Evolutionary conservation across 2,329 filamentous ascomycete species (phyloP), one percentile per base, ranked within the genome.

Genomic region (Aspergillus quadricinctus): DNA sequence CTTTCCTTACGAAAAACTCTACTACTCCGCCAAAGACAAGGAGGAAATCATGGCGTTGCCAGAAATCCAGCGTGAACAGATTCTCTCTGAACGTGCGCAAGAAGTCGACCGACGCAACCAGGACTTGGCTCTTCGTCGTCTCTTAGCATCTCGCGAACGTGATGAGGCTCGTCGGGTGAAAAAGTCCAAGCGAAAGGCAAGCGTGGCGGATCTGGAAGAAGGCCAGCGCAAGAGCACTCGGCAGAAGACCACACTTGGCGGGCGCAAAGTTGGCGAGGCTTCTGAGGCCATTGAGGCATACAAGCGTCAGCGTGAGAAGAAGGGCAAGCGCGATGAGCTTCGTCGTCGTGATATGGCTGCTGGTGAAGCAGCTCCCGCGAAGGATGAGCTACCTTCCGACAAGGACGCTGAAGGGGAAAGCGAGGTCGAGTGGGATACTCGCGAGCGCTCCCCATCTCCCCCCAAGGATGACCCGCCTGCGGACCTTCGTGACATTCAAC

Each of bases 31-130:
- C 48, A 81, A 84, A 41, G 90, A 94, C 69, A 92, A 90, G 73
- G 82, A 82, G 7, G 81, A 88, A 52, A 94, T 99, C 60, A 87
- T 94, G 82, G 83, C 81, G 55, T 86, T 97, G 83, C 88, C 92
- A 29, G 92, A 97, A 77, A 87, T 97, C 52, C 87, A 96, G 69
- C 88, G 93, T 60, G 94, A 99, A 74, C 86, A 91, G 70, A 87
- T 96, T 48, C 83, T 99, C 6, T 93, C 92, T 21, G 90, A 96
- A 64, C 90, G 94, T 62, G 88, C 88, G 37, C 86, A 90, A 65
- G 87, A 94, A 71, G 87, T 92, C 56, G 89, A 94, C 68, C 86
- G 87, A 52, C 87, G 89, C 65, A 84, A 88, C 57, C 93, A 96
- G 75, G 91, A 94, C 67, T 82, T 87, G 49, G 85, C 92, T 60